Evolutionary conservation across 2,329 filamentous ascomycete species (phyloP), one percentile per base, ranked within the genome.

Genomic region (Purpureocillium takamizusanense): DNA sequence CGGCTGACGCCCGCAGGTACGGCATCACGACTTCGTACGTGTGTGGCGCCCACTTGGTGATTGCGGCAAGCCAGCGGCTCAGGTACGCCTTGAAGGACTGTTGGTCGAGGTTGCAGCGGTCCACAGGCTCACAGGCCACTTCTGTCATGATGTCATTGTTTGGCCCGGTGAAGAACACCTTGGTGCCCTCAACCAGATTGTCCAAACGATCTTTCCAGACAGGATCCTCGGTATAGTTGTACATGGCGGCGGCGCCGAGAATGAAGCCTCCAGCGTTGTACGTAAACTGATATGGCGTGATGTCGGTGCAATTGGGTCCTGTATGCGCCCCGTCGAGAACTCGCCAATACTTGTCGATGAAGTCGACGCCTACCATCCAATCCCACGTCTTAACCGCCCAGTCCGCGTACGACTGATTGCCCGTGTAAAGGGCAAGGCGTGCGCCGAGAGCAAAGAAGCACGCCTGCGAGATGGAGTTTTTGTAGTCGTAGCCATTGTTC

Each of bases 401-500:
- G 5, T 86, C 74, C 2, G 76, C 70, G 54, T 94, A 94, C 0
- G 83, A 85, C 31, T 69, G 52, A 51, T 94, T 90, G 13, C 78
- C 77, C 0, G 87, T 94, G 56, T 87, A 92, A 17, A 79, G 70
- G 1, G 82, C 84, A 4, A 90, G 67, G 3, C 85, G 76, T 2
- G 84, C 77, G 12, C 69, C 75, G 11, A 80, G 60, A 38, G 76
- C 74, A 53, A 79, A 79, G 58, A 79, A 78, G 43, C 72, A 75
- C 2, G 72, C 76, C 46, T 78, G 75, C 0, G 75, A 78, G 42
- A 80, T 78, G 3, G 75, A 70, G 42, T 80, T 80, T 52, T 80
- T 92, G 70, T 90, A 88, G 50, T 82, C 73, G 60, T 81, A 94
- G 12, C 87, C 88, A 31, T 74, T 78, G 54, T 94, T 92, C 67